Evolutionary conservation across 352 stramenopile genomes (phyloP), one percentile per base, ranked within the genome.

Genomic region (Phytophthora fragariae): DNA sequence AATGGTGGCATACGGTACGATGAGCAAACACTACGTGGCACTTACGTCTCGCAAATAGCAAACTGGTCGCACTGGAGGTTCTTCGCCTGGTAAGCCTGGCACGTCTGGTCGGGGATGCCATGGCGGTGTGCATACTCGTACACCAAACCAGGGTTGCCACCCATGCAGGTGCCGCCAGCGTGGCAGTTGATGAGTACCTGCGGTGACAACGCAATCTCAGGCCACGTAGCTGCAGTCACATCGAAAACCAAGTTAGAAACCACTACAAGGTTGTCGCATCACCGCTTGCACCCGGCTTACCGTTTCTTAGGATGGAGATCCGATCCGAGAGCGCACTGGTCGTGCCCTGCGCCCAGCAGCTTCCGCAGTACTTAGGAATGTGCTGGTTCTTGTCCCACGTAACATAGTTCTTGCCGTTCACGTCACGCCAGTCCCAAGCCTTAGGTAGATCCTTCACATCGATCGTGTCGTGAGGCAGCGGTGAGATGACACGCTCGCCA

Each of bases 301-400:
- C 91, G 70, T 97, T 97, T 75, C 90, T 83, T 62, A 96, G 76
- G 60, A 98, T 97, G 41, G 90, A 94, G 65, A 98, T 97, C n/a
- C 93, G 92, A 70, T 98, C 93, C 17, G 92, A 96, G 15, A 98
- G 77, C 27, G 91, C 86, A 47, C 89, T 97, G 21, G 90, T 97
- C 11, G 92, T 95, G 33, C 89, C 93, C 39, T 98, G 92, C 0
- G 93, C 92, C 94, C 94, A 98, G 82, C 92, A 98, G 53, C 89
- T 97, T n/a, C 92, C 92, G 59, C 94, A 98, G 78, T 98, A 98
- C 52, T 90, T 76, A 29, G 97, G 97, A 63, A 99, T 98, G 80
- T 99, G 98, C 78, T 99, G 98, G 83, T 99, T 99, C 73, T 99
- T 97, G 77, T 97, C 95, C 86, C 97, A 98, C n/a, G 97, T 99